phyloP scores from a whole-genome alignment of 2,329 filamentous ascomycete genomes.

The Aureobasidium musti region DNA sequence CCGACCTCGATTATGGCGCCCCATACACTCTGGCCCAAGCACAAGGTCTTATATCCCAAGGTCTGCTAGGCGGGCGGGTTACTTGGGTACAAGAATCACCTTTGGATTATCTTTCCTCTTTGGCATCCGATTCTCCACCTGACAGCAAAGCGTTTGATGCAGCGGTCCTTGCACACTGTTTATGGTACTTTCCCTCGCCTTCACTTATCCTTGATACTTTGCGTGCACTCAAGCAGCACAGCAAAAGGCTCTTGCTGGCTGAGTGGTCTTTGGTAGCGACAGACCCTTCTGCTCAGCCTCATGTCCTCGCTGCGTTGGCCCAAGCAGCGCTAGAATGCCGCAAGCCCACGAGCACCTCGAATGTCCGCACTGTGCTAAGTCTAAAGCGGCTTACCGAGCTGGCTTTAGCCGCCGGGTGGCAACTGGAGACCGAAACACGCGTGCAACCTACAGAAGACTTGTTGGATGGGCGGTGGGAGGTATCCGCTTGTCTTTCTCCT shows the following conservation, averaged over 20 bases:
- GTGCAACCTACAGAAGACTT: slow-evolving; percentile 44
- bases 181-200: slow-evolving; percentile 57
- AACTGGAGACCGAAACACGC: slow-evolving; percentile 41
- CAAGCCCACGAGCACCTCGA: slow-evolving; percentile 45
- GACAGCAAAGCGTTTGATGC: slow-evolving; percentile 45
- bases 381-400: slow-evolving; percentile 47
- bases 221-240: slow-evolving; percentile 41
- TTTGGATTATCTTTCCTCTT: slow-evolving; percentile 42
- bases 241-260: slow-evolving; percentile 47
- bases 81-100: slow-evolving; percentile 48
- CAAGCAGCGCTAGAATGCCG: slow-evolving; percentile 43
- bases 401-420: slow-evolving; percentile 45
- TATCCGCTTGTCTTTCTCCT: slow-evolving; percentile 34
- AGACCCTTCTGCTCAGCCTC: slow-evolving; percentile 47
- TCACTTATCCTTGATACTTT: slow-evolving; percentile 45
- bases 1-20: slow-evolving; percentile 52
- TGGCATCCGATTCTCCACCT: not conserved
- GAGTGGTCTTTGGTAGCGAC: slow-evolving; percentile 52
- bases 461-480: slow-evolving; percentile 54
- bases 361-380: slow-evolving; percentile 53
- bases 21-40: slow-evolving; percentile 55
- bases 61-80: slow-evolving; percentile 48
- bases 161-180: slow-evolving; percentile 54
- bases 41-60: slow-evolving; percentile 49
- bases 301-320: slow-evolving; percentile 56